Base-by-base conservation (phyloP, 1,284 basidiomycete species). In the Coniferiporia weirii region DNA sequence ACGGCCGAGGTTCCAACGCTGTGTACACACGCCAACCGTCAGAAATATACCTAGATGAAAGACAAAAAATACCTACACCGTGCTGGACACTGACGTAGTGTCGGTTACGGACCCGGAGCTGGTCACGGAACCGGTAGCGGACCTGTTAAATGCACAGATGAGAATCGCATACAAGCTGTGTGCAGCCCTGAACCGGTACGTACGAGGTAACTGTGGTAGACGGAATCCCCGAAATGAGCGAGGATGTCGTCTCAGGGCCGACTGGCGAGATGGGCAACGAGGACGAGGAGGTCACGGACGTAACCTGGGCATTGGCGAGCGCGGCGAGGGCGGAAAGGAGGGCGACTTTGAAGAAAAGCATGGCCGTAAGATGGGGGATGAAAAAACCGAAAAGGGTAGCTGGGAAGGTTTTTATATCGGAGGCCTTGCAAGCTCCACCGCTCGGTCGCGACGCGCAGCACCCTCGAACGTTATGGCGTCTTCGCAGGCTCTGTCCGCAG, bases 241-340 rank as follows among this genome's bases (percentile, higher is more conserved):
- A 17, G 17, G 27, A 54, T 20, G n/a, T 10, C 22, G 17, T 27
- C 40, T 7, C 40, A 12, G 38, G 52, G 12, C 1, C 43, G 22
- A 54, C 20, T 35, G 13, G 13, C 53, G 5, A 44, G 20, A 6
- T 8, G n/a, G 43, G 38, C 27, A 15, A 15, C 6, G 3, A 27
- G 10, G 35, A 9, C n/a, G 47, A 36, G 12, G 55, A 6, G 32
- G 47, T 27, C 9, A 10, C 36, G 17, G 15, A 19, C 8, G 10
- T 3, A 32, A 34, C 49, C 32, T 57, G 56, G 27, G 56, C 56
- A 34, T 9, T 46, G 20, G 32, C 56, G 32, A 51, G 36, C 12
- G 49, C 49, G 1, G 35, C 48, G 38, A 57, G 56, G 13, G 49
- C 38, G 15, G 48, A 19, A 34, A 57, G n/a, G 50, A 57, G 27